Evolutionary conservation across 2,329 filamentous ascomycete genomes (phyloP).

Genomic region (Teratosphaeria viscida): DNA sequence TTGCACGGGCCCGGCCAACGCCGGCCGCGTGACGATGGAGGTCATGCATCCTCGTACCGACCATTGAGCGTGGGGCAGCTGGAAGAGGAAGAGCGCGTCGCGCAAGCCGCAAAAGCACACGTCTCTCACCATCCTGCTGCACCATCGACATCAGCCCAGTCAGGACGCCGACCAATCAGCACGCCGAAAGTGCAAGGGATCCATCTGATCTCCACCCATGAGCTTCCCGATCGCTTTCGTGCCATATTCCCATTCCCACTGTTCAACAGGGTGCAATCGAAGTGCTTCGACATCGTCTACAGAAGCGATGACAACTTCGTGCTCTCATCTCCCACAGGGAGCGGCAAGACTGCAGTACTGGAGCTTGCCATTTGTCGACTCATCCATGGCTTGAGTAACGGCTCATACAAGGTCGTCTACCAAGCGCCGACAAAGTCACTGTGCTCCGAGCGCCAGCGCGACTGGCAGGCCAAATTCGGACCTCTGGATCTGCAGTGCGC

Average conservation of each 20-base stretch:
- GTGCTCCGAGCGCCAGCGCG: conserved; percentile 63
- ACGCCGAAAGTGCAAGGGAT: conserved; percentile 47
- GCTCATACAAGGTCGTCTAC: conserved; percentile 70
- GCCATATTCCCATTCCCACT: conserved; percentile 60
- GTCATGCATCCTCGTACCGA: neutral
- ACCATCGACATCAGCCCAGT: neutral
- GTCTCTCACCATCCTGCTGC: neutral
- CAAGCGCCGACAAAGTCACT: conserved; percentile 77
- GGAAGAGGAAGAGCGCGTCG: conserved; percentile 1
- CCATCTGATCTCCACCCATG: conserved; percentile 46
- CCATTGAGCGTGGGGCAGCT: conserved; percentile 3
- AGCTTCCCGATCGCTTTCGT: conserved; percentile 59
- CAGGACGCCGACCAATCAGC: neutral
- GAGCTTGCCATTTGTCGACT: conserved; percentile 74
- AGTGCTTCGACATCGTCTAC: conserved; percentile 60
- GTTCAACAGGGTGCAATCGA: conserved; percentile 78
- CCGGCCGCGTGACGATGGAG: neutral
- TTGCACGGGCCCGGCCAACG: neutral
- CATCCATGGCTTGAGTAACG: conserved; percentile 44
- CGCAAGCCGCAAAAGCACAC: neutral
- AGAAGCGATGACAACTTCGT: conserved; percentile 64
- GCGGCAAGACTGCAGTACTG: conserved; percentile 72
- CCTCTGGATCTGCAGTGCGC: conserved; percentile 57
- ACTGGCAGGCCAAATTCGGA: conserved; percentile 68
- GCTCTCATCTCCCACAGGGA: conserved; percentile 71